Evolutionary conservation across 1,284 basidiomycete species (phyloP).

Genomic region (Ustilago sp.): DNA sequence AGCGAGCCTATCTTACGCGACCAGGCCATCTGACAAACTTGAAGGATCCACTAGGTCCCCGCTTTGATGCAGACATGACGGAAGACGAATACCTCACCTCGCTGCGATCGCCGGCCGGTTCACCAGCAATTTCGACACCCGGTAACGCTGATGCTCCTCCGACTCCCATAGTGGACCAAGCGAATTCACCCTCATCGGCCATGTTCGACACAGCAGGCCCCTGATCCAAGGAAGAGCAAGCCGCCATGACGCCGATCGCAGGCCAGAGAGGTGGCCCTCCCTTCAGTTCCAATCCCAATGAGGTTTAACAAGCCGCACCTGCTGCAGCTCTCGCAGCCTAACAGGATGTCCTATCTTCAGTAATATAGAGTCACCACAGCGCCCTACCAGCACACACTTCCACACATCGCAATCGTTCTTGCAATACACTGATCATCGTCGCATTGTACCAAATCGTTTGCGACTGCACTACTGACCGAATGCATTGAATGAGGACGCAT

Average conservation of each 20-base stretch:
- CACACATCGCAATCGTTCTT: neutral
- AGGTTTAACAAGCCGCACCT: constrained; percentile 7
- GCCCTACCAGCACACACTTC: neutral
- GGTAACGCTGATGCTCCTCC: constrained; percentile 18
- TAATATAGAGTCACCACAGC: neutral
- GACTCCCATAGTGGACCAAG: constrained; percentile 16
- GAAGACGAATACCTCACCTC: constrained; percentile 52
- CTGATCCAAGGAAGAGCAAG: constrained; percentile 14
- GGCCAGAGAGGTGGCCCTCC: constrained; percentile 6
- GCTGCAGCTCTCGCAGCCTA: constrained; percentile 24
- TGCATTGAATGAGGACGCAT: neutral
- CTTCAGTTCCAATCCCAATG: constrained; percentile 5
- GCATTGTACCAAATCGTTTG: neutral
- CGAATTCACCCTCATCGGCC: neutral
- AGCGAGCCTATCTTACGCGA: constrained; percentile 11
- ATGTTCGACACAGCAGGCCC: neutral
- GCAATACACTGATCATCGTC: neutral
- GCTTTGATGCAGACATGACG: constrained; percentile 29
- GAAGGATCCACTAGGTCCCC: constrained; percentile 16
- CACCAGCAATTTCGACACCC: constrained; percentile 43
- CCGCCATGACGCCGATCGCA: constrained; percentile 21
- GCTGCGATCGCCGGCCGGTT: constrained; percentile 41
- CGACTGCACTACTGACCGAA: neutral
- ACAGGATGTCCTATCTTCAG: neutral
- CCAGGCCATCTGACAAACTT: constrained; percentile 22